Base-by-base conservation (phyloP, 345 rosid genomes). In the Eucalyptus regnans region DNA sequence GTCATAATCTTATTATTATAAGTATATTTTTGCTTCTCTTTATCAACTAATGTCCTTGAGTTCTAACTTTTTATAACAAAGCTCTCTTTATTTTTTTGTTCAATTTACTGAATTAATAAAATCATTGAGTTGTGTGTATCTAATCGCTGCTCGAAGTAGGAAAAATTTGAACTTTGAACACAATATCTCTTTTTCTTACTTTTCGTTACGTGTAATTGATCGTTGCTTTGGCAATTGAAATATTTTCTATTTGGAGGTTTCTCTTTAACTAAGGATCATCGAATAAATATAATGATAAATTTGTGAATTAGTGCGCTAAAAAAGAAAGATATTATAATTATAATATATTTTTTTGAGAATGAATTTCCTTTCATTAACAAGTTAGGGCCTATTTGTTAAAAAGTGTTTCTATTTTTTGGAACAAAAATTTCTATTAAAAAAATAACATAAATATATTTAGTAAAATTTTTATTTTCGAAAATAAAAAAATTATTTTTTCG, bases 101-200 rank as follows among this genome's bases (percentile, higher is more conserved):
- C 33, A 71, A 8, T 18, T 68, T 71, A 33, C 20, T 9, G 12
- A 71, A 33, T 33, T 71, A 18, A 17, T 18, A 18, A 71, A 33
- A 56, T 56, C 62, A 56, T 9, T 56, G 13, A 56, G 29, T 9
- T 56, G 9, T 56, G 62, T 23, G 29, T 23, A 23, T 22, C 1
- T 0, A 0, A 56, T 56, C 0, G 12, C 1, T 56, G 0, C 29
- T 23, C 0, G 29, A 56, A 71, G 3, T 4, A 33, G 33, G 44
- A 33, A 71, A 68, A 68, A 1, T 3, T 33, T 31, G 6, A 33
- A 17, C 23, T 33, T 16, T 68, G 7, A 71, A 33, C 0, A 1
- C 43, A 0, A n/a, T n/a, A 7, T 64, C 81, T 33, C 11, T 17
- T 18, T 71, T 17, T 3, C 11, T 71, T 18, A 4, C 10, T 56